Conservation (phyloP, 495 filamentous ascomycete genomes). For the Aspergillus indologenus region DNA sequence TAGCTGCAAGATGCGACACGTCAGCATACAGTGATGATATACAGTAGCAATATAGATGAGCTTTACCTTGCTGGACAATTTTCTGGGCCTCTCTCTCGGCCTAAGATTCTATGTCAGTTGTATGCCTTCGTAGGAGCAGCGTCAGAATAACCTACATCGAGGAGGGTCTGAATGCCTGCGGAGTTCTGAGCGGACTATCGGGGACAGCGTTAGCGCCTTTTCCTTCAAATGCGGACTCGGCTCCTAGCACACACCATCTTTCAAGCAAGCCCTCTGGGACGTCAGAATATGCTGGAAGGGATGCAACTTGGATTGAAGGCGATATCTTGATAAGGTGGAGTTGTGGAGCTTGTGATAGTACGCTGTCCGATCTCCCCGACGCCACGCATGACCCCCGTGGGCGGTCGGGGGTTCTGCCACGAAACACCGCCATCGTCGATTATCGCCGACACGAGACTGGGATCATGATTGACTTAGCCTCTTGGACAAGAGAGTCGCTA, state of each 20-base stretch:
- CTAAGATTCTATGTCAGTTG: conserved; percentile 43
- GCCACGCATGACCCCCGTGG: conserved; percentile 37
- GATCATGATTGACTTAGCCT: conserved; percentile 5
- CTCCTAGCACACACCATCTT: conserved; percentile 37
- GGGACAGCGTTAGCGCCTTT: conserved; percentile 27
- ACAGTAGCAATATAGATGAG: neutral
- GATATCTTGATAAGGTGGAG: conserved; percentile 21
- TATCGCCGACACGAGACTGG: conserved; percentile 26
- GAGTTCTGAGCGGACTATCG: conserved; percentile 94
- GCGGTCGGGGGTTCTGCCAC: conserved; percentile 39
- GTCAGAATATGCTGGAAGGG: neutral
- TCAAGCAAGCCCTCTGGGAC: conserved; percentile 15
- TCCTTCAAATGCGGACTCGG: too few species aligned
- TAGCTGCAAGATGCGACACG: conserved; percentile 46
- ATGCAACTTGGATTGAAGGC: neutral
- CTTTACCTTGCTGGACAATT: conserved; percentile 90
- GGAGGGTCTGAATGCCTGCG: conserved; percentile 93
- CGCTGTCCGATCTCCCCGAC: conserved; percentile 30
- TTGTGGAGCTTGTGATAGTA: conserved; percentile 35
- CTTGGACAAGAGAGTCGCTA: neutral
- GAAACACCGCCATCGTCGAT: conserved; percentile 32
- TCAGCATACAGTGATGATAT: conserved; percentile 27
- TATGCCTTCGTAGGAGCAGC: neutral
- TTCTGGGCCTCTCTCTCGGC: conserved; percentile 98
- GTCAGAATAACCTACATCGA: conserved; percentile 70